Evolutionary conservation across 2,329 filamentous ascomycete species (phyloP), one percentile per base, ranked within the genome.

Genomic region (Ceratocystis ficicola): DNA sequence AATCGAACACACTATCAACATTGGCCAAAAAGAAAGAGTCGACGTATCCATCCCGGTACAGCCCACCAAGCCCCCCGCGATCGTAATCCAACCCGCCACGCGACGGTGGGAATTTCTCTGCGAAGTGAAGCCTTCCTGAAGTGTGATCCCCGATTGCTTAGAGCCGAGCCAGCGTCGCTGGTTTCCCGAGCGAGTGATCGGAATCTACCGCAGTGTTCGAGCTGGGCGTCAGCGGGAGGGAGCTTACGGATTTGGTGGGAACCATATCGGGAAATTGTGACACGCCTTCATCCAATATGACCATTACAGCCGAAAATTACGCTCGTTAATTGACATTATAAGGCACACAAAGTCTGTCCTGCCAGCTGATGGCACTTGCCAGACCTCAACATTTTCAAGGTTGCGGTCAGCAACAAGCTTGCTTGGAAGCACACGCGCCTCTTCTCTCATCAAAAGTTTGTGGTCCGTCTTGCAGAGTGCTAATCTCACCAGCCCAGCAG

Each of bases 81-180:
- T 80, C 83, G 84, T 86, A 75, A 81, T 87, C 84, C 84, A 83
- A 76, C 78, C 77, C 83, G 85, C 85, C 84, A 86, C 79, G 79
- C 80, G 80, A 85, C 82, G 84, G 84, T 83, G 83, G 82, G 83
- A 80, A 84, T 78, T 75, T 75, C 84, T 86, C 82, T 87, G 84
- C 84, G 85, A 83, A 85, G 84, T 87, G 82, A 86, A 76, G 67
- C 84, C 84, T 86, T 84, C 81, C 85, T 87, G 79, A 84, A 86
- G 84, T 72, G 74, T 87, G 72, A 78, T 83, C 82, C 83, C 81
- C 84, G 55, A 85, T 82, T 83, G 81, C 84, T 85, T 82, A 86
- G 76, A 83, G 79, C 76, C 76, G 74, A 73, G 55, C 76, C 79
- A 84, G 79, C 75, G 80, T 86, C 85, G 82, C 80, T 78, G 81